Evolutionary conservation across 2,329 filamentous ascomycete genomes (phyloP).

Genomic region (Leptodontidium sp.): DNA sequence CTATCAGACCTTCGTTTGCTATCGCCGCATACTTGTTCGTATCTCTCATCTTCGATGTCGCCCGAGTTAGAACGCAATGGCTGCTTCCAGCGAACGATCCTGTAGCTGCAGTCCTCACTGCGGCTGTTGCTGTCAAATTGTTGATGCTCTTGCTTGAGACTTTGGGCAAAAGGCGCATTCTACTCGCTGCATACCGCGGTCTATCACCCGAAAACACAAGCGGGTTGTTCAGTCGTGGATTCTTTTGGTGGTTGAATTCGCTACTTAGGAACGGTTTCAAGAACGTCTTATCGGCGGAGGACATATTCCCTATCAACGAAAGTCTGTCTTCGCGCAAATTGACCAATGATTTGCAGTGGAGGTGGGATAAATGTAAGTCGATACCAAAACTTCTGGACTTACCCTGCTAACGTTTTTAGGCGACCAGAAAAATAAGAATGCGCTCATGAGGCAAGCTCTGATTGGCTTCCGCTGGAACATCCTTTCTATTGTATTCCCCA

Average conservation of each 20-base stretch:
- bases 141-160: slow-evolving; percentile 30
- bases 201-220: slow-evolving; percentile 42
- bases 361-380: slow-evolving; percentile 12
- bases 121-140: slow-evolving; percentile 20
- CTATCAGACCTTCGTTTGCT: slow-evolving; percentile 8
- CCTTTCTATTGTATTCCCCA: slow-evolving; percentile 27
- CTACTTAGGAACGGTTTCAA: slow-evolving; percentile 45
- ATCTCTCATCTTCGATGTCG: slow-evolving; percentile 11
- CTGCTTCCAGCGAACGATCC: slow-evolving; percentile 1
- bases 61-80: slow-evolving; percentile 22
- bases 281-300: slow-evolving; percentile 41
- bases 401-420: background rate
- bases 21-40: slow-evolving; percentile 15
- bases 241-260: slow-evolving; percentile 48
- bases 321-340: slow-evolving; percentile 13
- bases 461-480: slow-evolving; percentile 16
- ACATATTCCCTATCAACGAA: slow-evolving; percentile 36
- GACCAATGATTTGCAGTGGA: background rate
- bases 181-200: slow-evolving; percentile 14
- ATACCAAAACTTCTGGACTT: background rate
- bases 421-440: slow-evolving; percentile 4
- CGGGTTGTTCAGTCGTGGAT: slow-evolving; percentile 44
- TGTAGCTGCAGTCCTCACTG: slow-evolving; percentile 17
- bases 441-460: slow-evolving; percentile 6
- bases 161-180: slow-evolving; percentile 25